Evolutionary conservation across 345 rosid genomes (phyloP).

Genomic region (Salix purpurea): DNA sequence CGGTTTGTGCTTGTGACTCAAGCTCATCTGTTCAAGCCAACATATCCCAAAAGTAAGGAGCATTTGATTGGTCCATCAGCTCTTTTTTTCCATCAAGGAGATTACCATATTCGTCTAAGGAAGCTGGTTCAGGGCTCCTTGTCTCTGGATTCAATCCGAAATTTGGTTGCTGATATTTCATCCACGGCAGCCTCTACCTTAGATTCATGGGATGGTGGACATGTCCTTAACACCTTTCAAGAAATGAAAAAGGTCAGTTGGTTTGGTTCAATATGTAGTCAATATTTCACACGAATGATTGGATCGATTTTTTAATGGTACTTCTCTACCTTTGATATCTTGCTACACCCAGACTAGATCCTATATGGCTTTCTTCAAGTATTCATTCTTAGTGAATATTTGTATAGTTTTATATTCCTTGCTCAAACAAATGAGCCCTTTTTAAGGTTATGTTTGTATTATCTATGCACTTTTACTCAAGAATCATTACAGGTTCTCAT

Average conservation of each 20-base stretch:
- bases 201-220: conserved; percentile 51
- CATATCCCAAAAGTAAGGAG: conserved; percentile 91
- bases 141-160: conserved; percentile 50
- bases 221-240: conserved; percentile 58
- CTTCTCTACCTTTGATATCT: neutral
- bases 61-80: conserved; percentile 76
- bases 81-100: conserved; percentile 83
- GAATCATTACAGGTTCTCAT: neutral
- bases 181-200: conserved; percentile 43
- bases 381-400: neutral
- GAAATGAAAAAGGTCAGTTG: conserved; percentile 75
- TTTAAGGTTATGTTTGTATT: neutral
- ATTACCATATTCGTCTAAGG: conserved; percentile 63
- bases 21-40: conserved; percentile 80
- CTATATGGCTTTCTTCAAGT: neutral
- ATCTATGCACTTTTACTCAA: neutral
- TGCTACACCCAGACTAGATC: neutral
- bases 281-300: conserved; percentile 3
- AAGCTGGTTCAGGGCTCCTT: conserved; percentile 62
- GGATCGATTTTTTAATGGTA: neutral
- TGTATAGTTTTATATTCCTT: neutral
- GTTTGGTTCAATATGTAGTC: neutral
- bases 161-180: conserved; percentile 55
- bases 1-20: conserved; percentile 62
- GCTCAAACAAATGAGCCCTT: neutral